Evolutionary conservation across 2,329 filamentous ascomycete genomes (phyloP).

Genomic region (Clonostachys rhizophaga): DNA sequence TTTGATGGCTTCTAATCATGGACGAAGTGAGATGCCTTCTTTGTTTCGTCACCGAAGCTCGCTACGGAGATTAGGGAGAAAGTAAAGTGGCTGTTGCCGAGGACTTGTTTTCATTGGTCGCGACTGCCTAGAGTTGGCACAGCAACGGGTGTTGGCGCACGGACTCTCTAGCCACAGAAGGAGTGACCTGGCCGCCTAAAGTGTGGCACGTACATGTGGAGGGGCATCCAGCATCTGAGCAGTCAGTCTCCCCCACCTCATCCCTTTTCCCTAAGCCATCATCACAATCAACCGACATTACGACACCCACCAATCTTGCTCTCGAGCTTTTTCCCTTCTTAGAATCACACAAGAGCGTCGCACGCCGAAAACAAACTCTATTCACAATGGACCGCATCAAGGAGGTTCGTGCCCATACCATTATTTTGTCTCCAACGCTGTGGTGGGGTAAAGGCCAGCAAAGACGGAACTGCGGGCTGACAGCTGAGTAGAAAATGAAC

Average conservation of each 20-base stretch:
- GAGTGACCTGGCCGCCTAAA: too few species aligned
- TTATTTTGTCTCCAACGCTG: neutral
- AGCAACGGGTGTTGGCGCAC: too few species aligned
- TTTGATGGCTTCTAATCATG: too few species aligned
- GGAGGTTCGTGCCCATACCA: slow-evolving; percentile 58
- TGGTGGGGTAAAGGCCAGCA: slow-evolving; percentile 10
- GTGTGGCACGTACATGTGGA: slow-evolving; percentile 13
- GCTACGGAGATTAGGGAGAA: too few species aligned
- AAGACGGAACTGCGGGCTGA: neutral
- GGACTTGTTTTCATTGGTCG: too few species aligned
- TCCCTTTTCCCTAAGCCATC: slow-evolving; percentile 25
- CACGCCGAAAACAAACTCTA: slow-evolving; percentile 1
- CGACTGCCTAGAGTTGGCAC: too few species aligned
- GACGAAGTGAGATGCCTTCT: too few species aligned
- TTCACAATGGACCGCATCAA: slow-evolving; percentile 80
- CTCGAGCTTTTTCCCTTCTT: slow-evolving; percentile 1
- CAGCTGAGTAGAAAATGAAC: slow-evolving; percentile 76
- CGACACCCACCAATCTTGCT: slow-evolving; percentile 2
- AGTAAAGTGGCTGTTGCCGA: too few species aligned
- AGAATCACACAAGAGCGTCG: slow-evolving; percentile 7
- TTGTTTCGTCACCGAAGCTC: too few species aligned
- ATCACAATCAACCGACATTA: slow-evolving; percentile 11
- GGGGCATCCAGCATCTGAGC: slow-evolving; percentile 17
- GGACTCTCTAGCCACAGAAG: too few species aligned
- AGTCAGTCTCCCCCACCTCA: slow-evolving; percentile 15